Base-by-base conservation (phyloP, 257 asterid genomes). In the Anisodus tanguticus region DNA sequence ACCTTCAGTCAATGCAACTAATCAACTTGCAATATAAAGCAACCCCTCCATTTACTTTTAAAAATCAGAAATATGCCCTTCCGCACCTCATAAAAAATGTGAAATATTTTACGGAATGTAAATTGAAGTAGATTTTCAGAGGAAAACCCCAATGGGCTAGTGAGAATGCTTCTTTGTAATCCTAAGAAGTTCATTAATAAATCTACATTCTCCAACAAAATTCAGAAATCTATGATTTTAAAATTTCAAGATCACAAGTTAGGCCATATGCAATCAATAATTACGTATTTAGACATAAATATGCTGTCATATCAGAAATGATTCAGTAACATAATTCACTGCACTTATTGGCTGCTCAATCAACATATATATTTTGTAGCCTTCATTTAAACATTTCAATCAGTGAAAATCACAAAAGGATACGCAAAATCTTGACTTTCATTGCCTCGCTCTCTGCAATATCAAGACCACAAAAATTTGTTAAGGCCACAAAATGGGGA, bases 361-460 rank as follows among this genome's bases (percentile, higher is more conserved):
- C 54, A 53, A 53, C 37, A 83, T 11, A 72, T 13, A n/a, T 39
- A 39, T 39, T 2, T 39, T 49, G 43, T 15, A 62, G 57, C 11
- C 81, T 62, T 16, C 26, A 80, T 57, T n/a, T 64, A 81, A 53
- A 16, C 35, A 43, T 41, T 12, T 8, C n/a, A n/a, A n/a, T n/a
- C n/a, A n/a, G n/a, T n/a, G n/a, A 54, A 80, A 17, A 57, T 80
- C 41, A 26, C 57, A 45, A 45, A 85, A 95, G 98, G 97, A 93
- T 95, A 92, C 96, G 93, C 60, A 92, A 68, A 86, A 95, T 92
- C 91, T 93, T 95, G 86, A 95, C 98, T 86, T 93, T 94, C 97
- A 94, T 93, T 86, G 84, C 86, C 90, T 76, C 85, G 39, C 84
- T 41, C 64, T 91, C 97, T 94, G 94, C 92, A 87, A 85, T 70